A percentile compares a stretch with the other conserved stretches of the same genome.
Conservation (phyloP, 805 yeast genomes). For the Kuraishia molischiana region DNA sequence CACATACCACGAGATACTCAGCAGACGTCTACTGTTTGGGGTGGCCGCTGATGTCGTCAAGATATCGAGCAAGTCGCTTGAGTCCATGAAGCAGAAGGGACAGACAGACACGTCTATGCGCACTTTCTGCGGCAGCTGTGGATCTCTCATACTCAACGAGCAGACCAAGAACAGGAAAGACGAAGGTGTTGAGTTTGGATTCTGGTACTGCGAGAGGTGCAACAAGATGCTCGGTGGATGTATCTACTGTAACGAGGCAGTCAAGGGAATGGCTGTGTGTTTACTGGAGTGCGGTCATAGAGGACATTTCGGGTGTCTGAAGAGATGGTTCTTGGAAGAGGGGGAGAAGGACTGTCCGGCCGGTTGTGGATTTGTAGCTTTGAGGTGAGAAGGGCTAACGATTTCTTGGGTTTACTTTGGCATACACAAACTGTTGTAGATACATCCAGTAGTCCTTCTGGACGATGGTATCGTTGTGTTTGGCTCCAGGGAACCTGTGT, state of each 20-base stretch:
- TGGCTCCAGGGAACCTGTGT: constrained; percentile 46
- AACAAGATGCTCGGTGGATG: constrained; percentile 54
- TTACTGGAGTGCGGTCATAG: constrained; percentile 74
- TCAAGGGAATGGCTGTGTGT: constrained; percentile 58
- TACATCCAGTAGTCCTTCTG: constrained; percentile 74
- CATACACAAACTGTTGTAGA: constrained; percentile 43
- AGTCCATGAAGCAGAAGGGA: constrained; percentile 22
- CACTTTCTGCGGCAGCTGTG: constrained; percentile 55
- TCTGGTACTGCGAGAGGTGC: constrained; percentile 82
- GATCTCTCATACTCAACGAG: constrained; percentile 51
- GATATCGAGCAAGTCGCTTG: constrained; percentile 18
- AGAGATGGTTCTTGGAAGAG: constrained; percentile 64
- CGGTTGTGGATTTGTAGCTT: constrained; percentile 41
- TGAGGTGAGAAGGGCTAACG: background rate
- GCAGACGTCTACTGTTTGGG: constrained; percentile 38
- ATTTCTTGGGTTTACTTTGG: constrained; percentile 27
- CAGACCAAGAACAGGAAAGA: constrained; percentile 27
- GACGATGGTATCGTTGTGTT: constrained; percentile 76
- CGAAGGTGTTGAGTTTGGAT: constrained; percentile 41
- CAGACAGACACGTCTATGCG: constrained; percentile 33
- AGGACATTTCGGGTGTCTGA: constrained; percentile 75
- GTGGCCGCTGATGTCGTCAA: constrained; percentile 50
- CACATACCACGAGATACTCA: constrained; percentile 44
- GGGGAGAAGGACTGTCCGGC: constrained; percentile 69
- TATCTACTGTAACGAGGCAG: constrained; percentile 65